A percentile compares a stretch with the other conserved stretches of the same genome.
These are phyloP conservation scores for Agaricus blazei DNA, from an alignment of 768 basidiomycete species.

Conservation along the genomic window DNA sequence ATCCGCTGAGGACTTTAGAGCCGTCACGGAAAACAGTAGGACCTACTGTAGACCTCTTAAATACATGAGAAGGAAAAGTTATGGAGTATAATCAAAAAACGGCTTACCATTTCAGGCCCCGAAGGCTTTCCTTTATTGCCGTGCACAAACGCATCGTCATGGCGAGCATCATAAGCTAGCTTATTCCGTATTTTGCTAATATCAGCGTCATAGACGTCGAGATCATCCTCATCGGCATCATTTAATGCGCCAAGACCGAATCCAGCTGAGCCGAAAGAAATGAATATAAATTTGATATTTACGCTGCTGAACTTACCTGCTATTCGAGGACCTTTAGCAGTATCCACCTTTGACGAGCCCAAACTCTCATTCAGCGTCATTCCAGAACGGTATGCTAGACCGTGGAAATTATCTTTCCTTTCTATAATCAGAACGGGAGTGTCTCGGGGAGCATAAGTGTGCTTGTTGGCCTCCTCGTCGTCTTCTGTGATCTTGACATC, in stretches of 20 bases:
- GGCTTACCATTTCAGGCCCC: slow-evolving; percentile 25
- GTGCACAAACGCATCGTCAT: slow-evolving; percentile 46
- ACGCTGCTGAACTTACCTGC: slow-evolving; percentile 36
- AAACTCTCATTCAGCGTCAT: slow-evolving; percentile 57
- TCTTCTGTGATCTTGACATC: slow-evolving; percentile 44
- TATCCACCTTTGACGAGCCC: slow-evolving; percentile 28
- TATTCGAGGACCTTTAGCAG: slow-evolving; percentile 44
- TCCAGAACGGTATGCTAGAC: slow-evolving; percentile 75
- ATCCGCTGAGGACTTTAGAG: slow-evolving; percentile 65
- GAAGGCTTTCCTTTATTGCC: slow-evolving; percentile 23
- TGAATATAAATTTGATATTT: neutral
- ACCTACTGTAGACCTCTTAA: slow-evolving; percentile 28
- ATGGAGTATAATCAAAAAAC: neutral
- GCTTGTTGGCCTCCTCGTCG: slow-evolving; percentile 80
- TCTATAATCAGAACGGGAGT: slow-evolving; percentile 55
- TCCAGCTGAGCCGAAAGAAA: slow-evolving; percentile 46
- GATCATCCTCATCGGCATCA: slow-evolving; percentile 91
- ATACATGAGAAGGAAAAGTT: slow-evolving; percentile 16
- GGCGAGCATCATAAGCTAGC: slow-evolving; percentile 59
- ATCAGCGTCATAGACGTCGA: slow-evolving; percentile 71
- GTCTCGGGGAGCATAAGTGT: slow-evolving; percentile 83
- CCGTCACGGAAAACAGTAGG: slow-evolving; percentile 64
- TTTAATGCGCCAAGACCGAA: slow-evolving; percentile 89
- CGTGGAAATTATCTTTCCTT: slow-evolving; percentile 74
- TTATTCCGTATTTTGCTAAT: slow-evolving; percentile 34